Evolutionary conservation across 495 filamentous ascomycete species (phyloP), one percentile per base, ranked within the genome.

Genomic region (Hypoxylon cercidicola): DNA sequence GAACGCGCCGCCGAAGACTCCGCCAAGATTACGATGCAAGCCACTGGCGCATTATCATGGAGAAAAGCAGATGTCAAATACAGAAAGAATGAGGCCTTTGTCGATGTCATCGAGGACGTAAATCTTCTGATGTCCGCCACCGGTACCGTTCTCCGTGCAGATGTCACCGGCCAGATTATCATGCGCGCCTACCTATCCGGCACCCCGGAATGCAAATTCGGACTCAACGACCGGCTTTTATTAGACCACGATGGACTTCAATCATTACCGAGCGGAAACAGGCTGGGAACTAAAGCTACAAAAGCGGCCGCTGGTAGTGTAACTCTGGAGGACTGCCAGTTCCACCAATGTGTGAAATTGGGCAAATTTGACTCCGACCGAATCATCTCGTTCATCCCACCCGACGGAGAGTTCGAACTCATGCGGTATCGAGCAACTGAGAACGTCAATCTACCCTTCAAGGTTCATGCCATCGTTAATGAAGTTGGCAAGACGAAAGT

Each of bases 391-490:
- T 41, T 41, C 39, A 41, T 41, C 39, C 39, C 39, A n/a, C 39
- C 39, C 39, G 39, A 41, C 39, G 39, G 39, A 41, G 39, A 41
- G 39, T 41, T 99, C 77, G 96, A 99, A 81, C 85, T 99, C 55
- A 99, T 99, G 96, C 89, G 93, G 18, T 99, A 99, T 79, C 92
- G 96, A 63, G 94, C 96, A n/a, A 98, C 95, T 18, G 96, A 99
- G 76, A 98, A 99, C 72, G 94, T 99, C 73, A 99, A 99, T 74
- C 83, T 99, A 13, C 96, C 96, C 7, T 99, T 99, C 85, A 97
- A 97, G 76, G 93, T 99, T 52, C 96, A 98, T 74, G 93, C 93
- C 62, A 99, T 97, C 69, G 95, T 99, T 69, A 96, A 96, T 72
- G 96, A 99, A 75, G 85, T 97, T 51, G 93, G 94, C 65, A 96